Evolutionary conservation across 139 green algal species (phyloP).

Genomic region (Astrephomene gubernaculifera): DNA sequence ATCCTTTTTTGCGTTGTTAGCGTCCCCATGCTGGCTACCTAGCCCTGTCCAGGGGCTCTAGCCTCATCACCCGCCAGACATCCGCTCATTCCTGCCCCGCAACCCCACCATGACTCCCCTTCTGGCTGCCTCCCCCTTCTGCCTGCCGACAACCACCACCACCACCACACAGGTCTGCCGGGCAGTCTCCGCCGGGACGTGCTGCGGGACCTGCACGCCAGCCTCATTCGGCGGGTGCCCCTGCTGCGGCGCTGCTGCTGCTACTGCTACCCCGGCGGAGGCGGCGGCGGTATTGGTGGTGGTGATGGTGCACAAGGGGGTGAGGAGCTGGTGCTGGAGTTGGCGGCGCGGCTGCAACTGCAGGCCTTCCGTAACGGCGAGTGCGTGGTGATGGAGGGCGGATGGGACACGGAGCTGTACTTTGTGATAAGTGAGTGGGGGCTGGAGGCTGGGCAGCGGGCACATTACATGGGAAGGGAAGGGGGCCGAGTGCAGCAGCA

Average conservation of each 20-base stretch:
- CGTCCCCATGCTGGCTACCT: no score
- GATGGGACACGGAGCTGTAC: slow-evolving; percentile 34
- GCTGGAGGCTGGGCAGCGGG: background rate
- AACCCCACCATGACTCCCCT: no score
- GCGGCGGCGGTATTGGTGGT: no score
- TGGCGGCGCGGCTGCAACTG: background rate
- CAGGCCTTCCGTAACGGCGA: background rate
- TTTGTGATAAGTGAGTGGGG: slow-evolving; percentile 7
- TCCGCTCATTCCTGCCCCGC: no score
- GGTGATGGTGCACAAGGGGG: background rate
- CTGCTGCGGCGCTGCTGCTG: background rate
- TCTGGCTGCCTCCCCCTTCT: no score
- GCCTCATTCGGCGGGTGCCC: background rate
- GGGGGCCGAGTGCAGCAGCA: no score
- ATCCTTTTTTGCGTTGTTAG: no score
- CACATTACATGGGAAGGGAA: background rate
- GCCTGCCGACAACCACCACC: no score
- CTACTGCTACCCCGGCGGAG: no score
- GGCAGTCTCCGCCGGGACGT: background rate
- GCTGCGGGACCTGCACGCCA: background rate
- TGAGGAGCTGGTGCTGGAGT: slow-evolving; percentile 16
- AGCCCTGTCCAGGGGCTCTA: no score
- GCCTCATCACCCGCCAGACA: no score
- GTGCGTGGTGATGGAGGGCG: slow-evolving; percentile 16
- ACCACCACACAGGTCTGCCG: background rate